Conservation (phyloP, 1,284 basidiomycete species). For the Sanghuangporus sanghuang region DNA sequence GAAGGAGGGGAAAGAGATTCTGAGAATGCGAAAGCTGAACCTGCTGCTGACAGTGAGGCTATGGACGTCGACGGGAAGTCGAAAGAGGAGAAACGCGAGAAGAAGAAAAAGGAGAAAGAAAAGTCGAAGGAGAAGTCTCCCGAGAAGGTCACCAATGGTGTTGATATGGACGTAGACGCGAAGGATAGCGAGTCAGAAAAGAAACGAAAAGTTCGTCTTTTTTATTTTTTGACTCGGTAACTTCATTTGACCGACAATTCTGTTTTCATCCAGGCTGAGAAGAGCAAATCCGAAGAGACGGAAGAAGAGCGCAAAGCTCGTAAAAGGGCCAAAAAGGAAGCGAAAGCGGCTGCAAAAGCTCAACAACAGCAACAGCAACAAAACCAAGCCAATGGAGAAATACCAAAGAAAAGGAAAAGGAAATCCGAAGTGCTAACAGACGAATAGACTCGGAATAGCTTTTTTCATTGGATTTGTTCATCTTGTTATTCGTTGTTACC, state of each 20-base stretch:
- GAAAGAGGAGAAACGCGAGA: constrained; percentile 34
- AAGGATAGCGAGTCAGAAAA: constrained; percentile 34
- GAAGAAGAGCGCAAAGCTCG: constrained; percentile 69
- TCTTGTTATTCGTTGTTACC: too few species aligned
- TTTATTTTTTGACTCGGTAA: not conserved
- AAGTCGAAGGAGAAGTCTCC: not conserved
- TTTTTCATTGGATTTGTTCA: not conserved
- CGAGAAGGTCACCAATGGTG: not conserved
- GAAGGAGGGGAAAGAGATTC: not conserved
- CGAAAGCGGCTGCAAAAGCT: constrained; percentile 38
- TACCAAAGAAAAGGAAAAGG: constrained; percentile 74
- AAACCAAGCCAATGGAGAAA: constrained; percentile 37
- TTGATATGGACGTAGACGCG: not conserved
- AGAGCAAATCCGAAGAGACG: constrained; percentile 47
- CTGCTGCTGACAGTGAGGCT: constrained; percentile 22
- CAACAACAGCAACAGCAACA: not conserved
- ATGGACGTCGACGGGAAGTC: constrained; percentile 31
- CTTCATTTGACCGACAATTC: not conserved
- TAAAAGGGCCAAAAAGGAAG: constrained; percentile 67
- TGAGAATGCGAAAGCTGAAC: not conserved
- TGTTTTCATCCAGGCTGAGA: constrained; percentile 13
- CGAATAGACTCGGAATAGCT: not conserved
- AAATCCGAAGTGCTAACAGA: constrained; percentile 45
- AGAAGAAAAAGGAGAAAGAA: constrained; percentile 64
- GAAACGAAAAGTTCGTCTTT: constrained; percentile 19